Evolutionary conservation across 345 rosid genomes (phyloP).

Genomic region (Salix arbutifolia): DNA sequence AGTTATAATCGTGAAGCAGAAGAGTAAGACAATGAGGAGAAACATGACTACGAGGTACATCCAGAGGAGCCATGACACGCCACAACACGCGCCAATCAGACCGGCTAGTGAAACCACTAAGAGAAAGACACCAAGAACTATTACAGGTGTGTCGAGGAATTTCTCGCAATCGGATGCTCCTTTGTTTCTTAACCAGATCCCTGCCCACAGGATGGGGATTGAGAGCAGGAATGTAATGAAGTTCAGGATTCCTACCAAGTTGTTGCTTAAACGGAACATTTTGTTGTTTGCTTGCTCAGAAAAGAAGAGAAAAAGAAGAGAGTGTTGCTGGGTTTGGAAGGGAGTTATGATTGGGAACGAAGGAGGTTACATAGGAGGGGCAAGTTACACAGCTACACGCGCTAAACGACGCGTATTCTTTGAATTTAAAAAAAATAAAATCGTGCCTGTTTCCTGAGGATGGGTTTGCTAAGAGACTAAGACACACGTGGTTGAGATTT

Average conservation of each 20-base stretch:
- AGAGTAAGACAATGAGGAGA: slow-evolving; percentile 50
- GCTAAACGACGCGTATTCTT: not conserved
- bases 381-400: not conserved
- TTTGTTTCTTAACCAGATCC: slow-evolving; percentile 62
- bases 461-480: no score
- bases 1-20: slow-evolving; percentile 75
- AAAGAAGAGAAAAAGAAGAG: not conserved
- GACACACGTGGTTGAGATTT: not conserved
- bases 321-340: not conserved
- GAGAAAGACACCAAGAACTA: slow-evolving; percentile 69
- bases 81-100: slow-evolving; percentile 79
- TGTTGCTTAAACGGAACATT: slow-evolving; percentile 65
- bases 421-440: no score
- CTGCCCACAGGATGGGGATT: slow-evolving; percentile 64
- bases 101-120: slow-evolving; percentile 73
- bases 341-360: not conserved
- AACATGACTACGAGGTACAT: slow-evolving; percentile 74
- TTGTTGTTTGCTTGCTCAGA: slow-evolving; percentile 5
- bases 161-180: slow-evolving; percentile 72
- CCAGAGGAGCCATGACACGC: slow-evolving; percentile 79
- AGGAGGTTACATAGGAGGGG: not conserved
- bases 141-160: slow-evolving; percentile 68
- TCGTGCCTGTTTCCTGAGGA: no score
- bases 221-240: slow-evolving; percentile 67
- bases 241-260: slow-evolving; percentile 72